Base-by-base conservation (phyloP, 306 rosid genomes). In the Rosa persica region DNA sequence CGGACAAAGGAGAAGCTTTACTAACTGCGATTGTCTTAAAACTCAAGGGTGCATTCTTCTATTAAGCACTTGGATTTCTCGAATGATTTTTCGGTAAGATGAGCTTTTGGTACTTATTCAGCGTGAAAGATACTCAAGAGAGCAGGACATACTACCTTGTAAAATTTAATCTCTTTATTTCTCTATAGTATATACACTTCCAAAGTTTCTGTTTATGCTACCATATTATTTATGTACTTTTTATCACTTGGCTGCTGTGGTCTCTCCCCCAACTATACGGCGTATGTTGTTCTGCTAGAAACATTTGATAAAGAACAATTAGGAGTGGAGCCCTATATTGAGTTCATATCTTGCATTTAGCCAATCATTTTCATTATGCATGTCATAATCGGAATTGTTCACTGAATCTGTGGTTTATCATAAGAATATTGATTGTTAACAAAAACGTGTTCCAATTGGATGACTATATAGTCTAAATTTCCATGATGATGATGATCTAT, bases 1-100 rank as follows among this genome's bases (percentile, higher is more conserved):
- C 9, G 71, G 55, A 65, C 74, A 66, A 65, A 79, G 13, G 9
- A 66, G 67, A 89, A 79, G 85, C 78, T 69, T 73, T 40, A 75
- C 62, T 80, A 78, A 83, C 38, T 79, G 77, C 64, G 1, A 5
- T 61, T 64, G 65, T 51, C 27, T 54, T 73, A 52, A 58, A 55
- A 43, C 7, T 8, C 27, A 17, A 25, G 69, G 22, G 70, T 30
- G 8, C 27, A 17, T 9, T 74, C 54, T 38, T 74, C 34, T 72
- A 2, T 5, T 9, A 34, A 36, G 46, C 57, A 52, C 16, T 51
- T 36, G 49, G 23, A 54, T 42, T 44, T 40, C 12, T 27, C 12
- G 4, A 13, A 22, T 74, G 77, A 5, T 42, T 40, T 25, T 11
- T 58, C 0, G 34, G 57, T 58, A 9, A 47, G 78, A 23, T 40